Conservation (phyloP, 2,329 filamentous ascomycete genomes). For the Fusarium coffeatum region DNA sequence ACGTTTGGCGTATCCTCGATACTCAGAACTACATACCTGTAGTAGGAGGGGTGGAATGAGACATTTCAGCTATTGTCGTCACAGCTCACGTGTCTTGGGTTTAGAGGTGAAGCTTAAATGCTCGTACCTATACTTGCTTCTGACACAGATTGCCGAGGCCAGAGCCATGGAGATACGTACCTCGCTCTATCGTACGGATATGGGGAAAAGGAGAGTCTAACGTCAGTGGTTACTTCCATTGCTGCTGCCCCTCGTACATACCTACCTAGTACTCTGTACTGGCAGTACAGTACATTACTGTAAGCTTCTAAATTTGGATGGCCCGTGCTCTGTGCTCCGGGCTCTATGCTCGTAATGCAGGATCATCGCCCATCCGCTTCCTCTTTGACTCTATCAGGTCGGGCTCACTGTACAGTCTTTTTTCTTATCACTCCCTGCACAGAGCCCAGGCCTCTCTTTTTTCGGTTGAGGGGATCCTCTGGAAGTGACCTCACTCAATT, state of each 20-base stretch:
- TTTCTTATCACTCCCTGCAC: slow-evolving; percentile 4
- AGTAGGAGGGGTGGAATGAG: slow-evolving; percentile 24
- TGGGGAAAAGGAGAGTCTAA: neutral
- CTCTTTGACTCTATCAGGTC: slow-evolving; percentile 16
- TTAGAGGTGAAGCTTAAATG: slow-evolving; percentile 5
- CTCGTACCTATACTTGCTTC: slow-evolving; percentile 28
- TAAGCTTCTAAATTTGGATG: slow-evolving; percentile 36
- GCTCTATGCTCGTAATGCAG: slow-evolving; percentile 18
- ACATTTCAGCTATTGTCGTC: slow-evolving; percentile 30
- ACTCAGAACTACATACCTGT: neutral
- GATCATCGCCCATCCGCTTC: slow-evolving; percentile 28
- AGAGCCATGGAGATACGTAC: slow-evolving; percentile 27
- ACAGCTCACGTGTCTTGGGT: slow-evolving; percentile 34
- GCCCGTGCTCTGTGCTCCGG: slow-evolving; percentile 43
- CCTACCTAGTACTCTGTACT: too few species aligned
- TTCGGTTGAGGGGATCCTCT: slow-evolving; percentile 10
- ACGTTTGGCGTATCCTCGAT: neutral
- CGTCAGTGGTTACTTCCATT: neutral
- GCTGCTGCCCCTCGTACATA: slow-evolving; percentile 33
- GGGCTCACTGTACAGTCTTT: neutral
- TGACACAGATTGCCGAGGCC: slow-evolving; percentile 12
- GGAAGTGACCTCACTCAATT: slow-evolving; percentile 33
- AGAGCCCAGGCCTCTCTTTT: slow-evolving; percentile 7
- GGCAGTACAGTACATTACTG: neutral
- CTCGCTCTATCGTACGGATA: neutral